phyloP scores from a whole-genome alignment of 352 stramenopile genomes.

The Phytophthora colocasiae region DNA sequence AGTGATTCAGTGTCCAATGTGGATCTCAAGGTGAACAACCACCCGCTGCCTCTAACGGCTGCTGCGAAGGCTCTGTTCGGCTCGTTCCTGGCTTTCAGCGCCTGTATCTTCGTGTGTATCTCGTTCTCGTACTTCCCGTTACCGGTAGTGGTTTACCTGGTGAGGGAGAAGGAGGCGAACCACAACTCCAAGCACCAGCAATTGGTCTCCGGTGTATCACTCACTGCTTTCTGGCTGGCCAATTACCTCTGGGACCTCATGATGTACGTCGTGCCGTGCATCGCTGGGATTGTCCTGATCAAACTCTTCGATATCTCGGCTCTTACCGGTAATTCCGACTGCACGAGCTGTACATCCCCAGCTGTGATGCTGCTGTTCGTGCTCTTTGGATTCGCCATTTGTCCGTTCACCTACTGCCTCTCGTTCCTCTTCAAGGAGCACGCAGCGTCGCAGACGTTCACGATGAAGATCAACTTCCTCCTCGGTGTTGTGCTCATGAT shows the following conservation, averaged over 20 bases:
- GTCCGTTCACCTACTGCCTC: slow-evolving; percentile 58
- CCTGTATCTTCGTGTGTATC: slow-evolving; percentile 83
- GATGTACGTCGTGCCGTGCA: slow-evolving; percentile 85
- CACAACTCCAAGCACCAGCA: slow-evolving; percentile 96
- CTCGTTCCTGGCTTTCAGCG: slow-evolving; percentile 62
- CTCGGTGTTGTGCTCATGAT: slow-evolving; percentile 60
- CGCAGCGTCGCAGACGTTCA: slow-evolving; percentile 58
- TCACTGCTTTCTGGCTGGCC: slow-evolving; percentile 95
- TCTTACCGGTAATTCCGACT: slow-evolving; percentile 44
- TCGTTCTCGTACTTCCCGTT: slow-evolving; percentile 91
- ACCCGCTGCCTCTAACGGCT: slow-evolving; percentile 46
- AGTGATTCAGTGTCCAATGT: slow-evolving; percentile 17
- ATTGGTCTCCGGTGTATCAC: slow-evolving; percentile 92
- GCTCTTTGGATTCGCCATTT: slow-evolving; percentile 52
- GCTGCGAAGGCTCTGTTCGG: slow-evolving; percentile 42
- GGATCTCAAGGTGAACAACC: slow-evolving; percentile 47
- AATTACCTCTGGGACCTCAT: slow-evolving; percentile 93
- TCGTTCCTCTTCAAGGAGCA: slow-evolving; percentile 63
- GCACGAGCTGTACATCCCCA: slow-evolving; percentile 39
- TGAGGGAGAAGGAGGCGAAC: slow-evolving; percentile 90
- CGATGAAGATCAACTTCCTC: slow-evolving; percentile 63
- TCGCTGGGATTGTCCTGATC: slow-evolving; percentile 43
- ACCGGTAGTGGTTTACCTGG: slow-evolving; percentile 93
- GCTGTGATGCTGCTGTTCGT: slow-evolving; percentile 57
- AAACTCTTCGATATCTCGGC: slow-evolving; percentile 43